Evolutionary conservation across 78 protist genomes (phyloP), one percentile per base, ranked within the genome.

Genomic region (Acrasis kona): DNA sequence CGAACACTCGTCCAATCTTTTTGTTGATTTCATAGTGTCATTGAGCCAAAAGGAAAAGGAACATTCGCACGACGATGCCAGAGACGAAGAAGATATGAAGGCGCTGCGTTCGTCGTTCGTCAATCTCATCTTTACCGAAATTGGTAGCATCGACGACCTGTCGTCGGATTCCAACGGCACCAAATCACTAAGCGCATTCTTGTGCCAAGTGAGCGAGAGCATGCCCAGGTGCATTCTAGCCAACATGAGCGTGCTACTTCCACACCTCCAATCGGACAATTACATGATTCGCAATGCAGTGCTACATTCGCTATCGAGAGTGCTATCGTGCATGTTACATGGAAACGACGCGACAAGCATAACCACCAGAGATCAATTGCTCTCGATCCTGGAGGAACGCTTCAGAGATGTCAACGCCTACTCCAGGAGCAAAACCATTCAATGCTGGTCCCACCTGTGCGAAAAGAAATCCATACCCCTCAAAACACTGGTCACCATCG

Each of bases 391-490:
- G 71, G 19, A 30, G n/a, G 71, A 67, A 19, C 19, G 71, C 12
- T 19, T 67, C 19, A 19, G 28, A 67, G 71, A 67, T 19, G n/a
- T 12, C 66, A 67, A 67, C 19, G 71, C 71, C n/a, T 67, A 67
- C 19, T 19, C 19, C n/a, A 19, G 71, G 19, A 30, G 65, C 19
- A 19, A 12, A 30, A 29, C 12, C 19, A 30, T 19, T 67, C 71
- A 67, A 67, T 30, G 65, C 19, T 67, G 19, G 71, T 19, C 66
- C 28, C 19, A 30, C 28, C 71, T 67, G 19, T 30, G 19, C 28
- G 71, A 67, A 67, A 19, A 67, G n/a, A 67, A 67, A 19, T 67
- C 65, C 19, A 19, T 67, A 19, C 71, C 71, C 19, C 71, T 50
- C 19, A n/a, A 19, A 50, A n/a, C 19, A 50, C 61, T 50, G 34